Evolutionary conservation across 192 early-diverging fungal genomes (phyloP).

Genomic region (Umbelopsis vinacea): DNA sequence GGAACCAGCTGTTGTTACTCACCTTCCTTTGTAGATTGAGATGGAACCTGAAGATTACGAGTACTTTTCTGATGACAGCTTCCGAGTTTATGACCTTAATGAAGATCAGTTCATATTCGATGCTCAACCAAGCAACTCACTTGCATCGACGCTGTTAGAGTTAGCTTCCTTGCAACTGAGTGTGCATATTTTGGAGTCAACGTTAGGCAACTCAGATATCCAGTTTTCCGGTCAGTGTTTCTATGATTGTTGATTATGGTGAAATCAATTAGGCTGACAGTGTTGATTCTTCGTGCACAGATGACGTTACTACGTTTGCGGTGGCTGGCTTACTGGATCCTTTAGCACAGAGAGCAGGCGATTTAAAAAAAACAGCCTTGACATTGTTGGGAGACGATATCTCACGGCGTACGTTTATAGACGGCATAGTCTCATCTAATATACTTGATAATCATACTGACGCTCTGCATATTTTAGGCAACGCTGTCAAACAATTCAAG

Average conservation of each 20-base stretch:
- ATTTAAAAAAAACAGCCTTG: constrained; percentile 21
- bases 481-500: constrained; percentile 36
- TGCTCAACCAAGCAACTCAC: constrained; percentile 7
- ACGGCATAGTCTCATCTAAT: background rate
- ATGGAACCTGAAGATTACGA: constrained; percentile 42
- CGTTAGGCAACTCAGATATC: constrained; percentile 32
- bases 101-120: constrained; percentile 35
- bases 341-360: constrained; percentile 29
- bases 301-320: constrained; percentile 26
- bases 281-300: background rate
- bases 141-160: constrained; percentile 39
- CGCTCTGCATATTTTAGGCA: constrained; percentile 11
- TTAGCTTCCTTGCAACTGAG: constrained; percentile 30
- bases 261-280: background rate
- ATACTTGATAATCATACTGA: background rate
- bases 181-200: constrained; percentile 30
- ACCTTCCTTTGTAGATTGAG: constrained; percentile 26
- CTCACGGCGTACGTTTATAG: constrained; percentile 29
- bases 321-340: constrained; percentile 36
- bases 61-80: constrained; percentile 39
- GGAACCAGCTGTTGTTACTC: background rate
- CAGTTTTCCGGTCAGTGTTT: constrained; percentile 8
- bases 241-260: background rate
- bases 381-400: constrained; percentile 26
- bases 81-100: constrained; percentile 40